Evolutionary conservation across 2,329 filamentous ascomycete genomes (phyloP), one percentile per base, ranked within the genome.

Genomic region (Stromatinia cepivora): DNA sequence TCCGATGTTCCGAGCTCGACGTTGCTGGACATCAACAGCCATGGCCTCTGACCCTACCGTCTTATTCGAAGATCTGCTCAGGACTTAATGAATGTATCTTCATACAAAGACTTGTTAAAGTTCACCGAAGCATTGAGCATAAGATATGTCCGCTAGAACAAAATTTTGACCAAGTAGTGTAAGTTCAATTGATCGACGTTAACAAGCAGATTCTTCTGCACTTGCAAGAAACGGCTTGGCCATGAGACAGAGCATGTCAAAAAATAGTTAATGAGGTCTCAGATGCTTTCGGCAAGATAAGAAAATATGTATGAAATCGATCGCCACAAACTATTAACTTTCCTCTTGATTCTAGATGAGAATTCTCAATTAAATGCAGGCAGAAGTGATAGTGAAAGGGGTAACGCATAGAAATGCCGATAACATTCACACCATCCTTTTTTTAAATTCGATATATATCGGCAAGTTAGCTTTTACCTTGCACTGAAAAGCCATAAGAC

Each of bases 1-100:
- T 17, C 76, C 46, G 42, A 76, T 71, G 34, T 75, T 75, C 31
- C 73, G 71, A 39, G 71, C 72, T 69, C 64, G 73, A 52, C 75
- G 73, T 48, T 69, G 70, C n/a, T 72, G 73, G 25, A 75, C 72
- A 48, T 77, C 76, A 45, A 72, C 22, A n/a, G 54, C 46, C 72
- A 73, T 73, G 34, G 42, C 69, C 50, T 46, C n/a, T 50, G 62
- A 56, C 28, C 50, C 45, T 63, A 4, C 31, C 22, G 31, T 63
- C 31, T 13, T 52, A 20, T 25, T 10, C 25, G 7, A 52, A 25
- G n/a, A 22, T 39, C 2, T 46, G 6, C n/a, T 52, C 46, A 28
- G 25, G 11, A 45, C 34, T 28, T 11, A 39, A 39, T 20, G 54
- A 62, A 67, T 67, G 28, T 56, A 45, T 66, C 28, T 52, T 57